Evolutionary conservation across 1,139 yeast genomes (phyloP).

Genomic region (Candida mesenterica): DNA sequence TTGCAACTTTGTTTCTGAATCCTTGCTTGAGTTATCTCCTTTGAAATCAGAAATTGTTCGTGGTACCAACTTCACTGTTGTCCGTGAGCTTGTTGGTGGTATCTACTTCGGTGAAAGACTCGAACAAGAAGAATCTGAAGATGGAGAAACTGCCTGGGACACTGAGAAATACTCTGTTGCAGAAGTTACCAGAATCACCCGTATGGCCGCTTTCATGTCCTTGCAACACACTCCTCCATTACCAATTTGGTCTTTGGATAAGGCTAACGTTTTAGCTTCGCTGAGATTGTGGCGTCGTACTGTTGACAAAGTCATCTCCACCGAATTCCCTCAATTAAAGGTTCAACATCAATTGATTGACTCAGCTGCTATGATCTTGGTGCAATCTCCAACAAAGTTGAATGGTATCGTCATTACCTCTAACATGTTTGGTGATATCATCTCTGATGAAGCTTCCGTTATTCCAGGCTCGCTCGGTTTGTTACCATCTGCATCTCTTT

Average conservation of each 20-base stretch:
- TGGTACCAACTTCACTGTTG: slow-evolving; percentile 90
- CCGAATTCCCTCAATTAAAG: slow-evolving; percentile 85
- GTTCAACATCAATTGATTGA: slow-evolving; percentile 94
- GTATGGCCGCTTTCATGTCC: slow-evolving; percentile 98
- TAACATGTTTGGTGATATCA: slow-evolving; percentile 97
- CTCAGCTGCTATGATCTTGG: slow-evolving; percentile 96
- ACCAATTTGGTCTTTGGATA: slow-evolving; percentile 93
- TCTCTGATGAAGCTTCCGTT: slow-evolving; percentile 95
- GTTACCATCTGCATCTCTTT: slow-evolving; percentile 93
- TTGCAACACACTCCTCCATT: slow-evolving; percentile 89
- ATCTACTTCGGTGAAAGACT: slow-evolving; percentile 94
- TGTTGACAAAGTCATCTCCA: slow-evolving; percentile 76
- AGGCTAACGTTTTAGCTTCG: slow-evolving; percentile 95
- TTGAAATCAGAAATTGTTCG: slow-evolving; percentile 77
- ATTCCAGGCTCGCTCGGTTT: slow-evolving; percentile 97
- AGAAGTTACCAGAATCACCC: slow-evolving; percentile 90
- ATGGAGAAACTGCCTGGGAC: slow-evolving; percentile 72
- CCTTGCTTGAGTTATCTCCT: slow-evolving; percentile 82
- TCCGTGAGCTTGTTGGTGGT: slow-evolving; percentile 96
- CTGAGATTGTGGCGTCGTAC: slow-evolving; percentile 95
- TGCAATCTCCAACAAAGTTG: slow-evolving; percentile 83
- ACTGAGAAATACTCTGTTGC: slow-evolving; percentile 87
- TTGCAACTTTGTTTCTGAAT: slow-evolving; percentile 88
- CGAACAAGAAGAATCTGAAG: slow-evolving; percentile 83
- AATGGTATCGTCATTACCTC: slow-evolving; percentile 91